Percentiles rank a stretch among this genome's conserved stretches.
phyloP scores from a whole-genome alignment of 2,329 filamentous ascomycete species.

The Xylaria sp. region DNA sequence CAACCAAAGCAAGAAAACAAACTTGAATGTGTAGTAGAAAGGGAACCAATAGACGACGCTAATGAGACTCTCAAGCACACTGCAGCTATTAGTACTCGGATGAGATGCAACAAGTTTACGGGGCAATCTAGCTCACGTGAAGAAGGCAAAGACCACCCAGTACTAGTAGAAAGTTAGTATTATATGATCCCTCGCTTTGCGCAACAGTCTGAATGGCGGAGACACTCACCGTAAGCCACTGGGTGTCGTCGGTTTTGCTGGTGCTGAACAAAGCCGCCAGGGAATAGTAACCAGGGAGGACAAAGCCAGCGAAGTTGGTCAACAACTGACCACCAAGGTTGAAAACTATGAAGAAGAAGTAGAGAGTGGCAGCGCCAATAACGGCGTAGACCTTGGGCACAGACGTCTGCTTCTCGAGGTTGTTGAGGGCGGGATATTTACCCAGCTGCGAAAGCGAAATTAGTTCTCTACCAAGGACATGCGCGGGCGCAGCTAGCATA shows the following conservation, averaged over 20 bases:
- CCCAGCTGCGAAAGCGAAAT: slow-evolving; percentile 65
- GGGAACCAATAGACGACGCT: slow-evolving; percentile 93
- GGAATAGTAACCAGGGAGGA: slow-evolving; percentile 85
- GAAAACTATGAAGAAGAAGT: slow-evolving; percentile 92
- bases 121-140: slow-evolving; percentile 61
- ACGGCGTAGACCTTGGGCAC: slow-evolving; percentile 86
- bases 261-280: slow-evolving; percentile 76
- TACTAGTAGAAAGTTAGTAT: slow-evolving; percentile 61
- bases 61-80: slow-evolving; percentile 79
- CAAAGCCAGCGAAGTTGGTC: slow-evolving; percentile 84
- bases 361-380: slow-evolving; percentile 76
- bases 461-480: slow-evolving; percentile 30
- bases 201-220: slow-evolving; percentile 27
- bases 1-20: slow-evolving; percentile 96
- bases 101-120: not conserved
- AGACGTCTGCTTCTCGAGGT: slow-evolving; percentile 82
- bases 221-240: slow-evolving; percentile 73
- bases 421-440: slow-evolving; percentile 83
- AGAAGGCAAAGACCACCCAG: slow-evolving; percentile 85
- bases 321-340: slow-evolving; percentile 89
- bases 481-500: not conserved
- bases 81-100: slow-evolving; percentile 39
- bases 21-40: slow-evolving; percentile 99
- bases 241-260: slow-evolving; percentile 78
- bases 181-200: slow-evolving; percentile 5